Evolutionary conservation across 2,329 filamentous ascomycete species (phyloP), one percentile per base, ranked within the genome.

Genomic region (Xylariales sp.): DNA sequence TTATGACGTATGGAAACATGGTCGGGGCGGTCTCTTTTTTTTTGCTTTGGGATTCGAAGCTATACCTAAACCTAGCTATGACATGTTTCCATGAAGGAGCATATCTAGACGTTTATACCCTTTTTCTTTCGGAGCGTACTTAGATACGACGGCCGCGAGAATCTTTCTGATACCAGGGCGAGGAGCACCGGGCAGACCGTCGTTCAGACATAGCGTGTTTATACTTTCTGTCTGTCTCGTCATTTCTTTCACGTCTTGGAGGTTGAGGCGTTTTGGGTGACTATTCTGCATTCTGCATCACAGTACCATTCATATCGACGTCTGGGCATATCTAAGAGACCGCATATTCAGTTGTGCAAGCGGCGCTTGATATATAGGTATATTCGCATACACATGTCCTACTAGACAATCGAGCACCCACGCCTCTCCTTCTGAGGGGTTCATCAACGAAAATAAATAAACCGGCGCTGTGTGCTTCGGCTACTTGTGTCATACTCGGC

Each of bases 341-440:
- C 46, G 30, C 59, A 59, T 43, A 58, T 53, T 53, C 23, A 32
- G 30, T 49, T 55, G 48, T 43, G 34, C 49, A 59, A 23, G 63
- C 16, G 46, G 41, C 41, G 53, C 45, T 48, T 62, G 57, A 61
- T 56, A 54, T 62, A 46, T 16, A 62, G 48, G 41, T 63, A 68
- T 57, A 65, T 66, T 63, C 45, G 49, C 53, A 68, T 49, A 36
- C 58, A 63, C 55, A 65, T 61, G 67, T 66, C 45, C 54, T 63
- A 63, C 63, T 60, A 57, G 50, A 63, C 50, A 63, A 66, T 62
- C 23, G 16, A 60, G 53, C 54, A 62, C 53, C 39, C 55, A 23
- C n/a, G 28, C 23, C 48, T 48, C 30, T 48, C 1, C n/a, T 23
- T 34, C 14, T 55, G 16, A 45, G 12, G 23, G 23, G 30, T 28